Evolutionary conservation across 2,329 filamentous ascomycete species (phyloP).

Genomic region (Tolypocladium endophyticum): DNA sequence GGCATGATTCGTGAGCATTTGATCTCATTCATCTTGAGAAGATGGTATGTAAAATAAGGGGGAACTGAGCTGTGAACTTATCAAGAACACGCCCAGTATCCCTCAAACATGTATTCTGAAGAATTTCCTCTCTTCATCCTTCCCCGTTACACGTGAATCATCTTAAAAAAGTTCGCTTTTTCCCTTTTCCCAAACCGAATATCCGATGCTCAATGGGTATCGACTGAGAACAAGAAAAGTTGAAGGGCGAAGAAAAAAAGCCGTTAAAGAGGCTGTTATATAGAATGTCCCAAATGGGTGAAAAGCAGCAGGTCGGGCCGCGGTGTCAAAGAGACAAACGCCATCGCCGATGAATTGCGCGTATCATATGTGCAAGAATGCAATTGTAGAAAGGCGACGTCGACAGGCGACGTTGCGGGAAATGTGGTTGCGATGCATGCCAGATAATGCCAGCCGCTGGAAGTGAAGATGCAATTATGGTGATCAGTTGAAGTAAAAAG

Average conservation of each 20-base stretch:
- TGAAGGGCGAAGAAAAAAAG: conserved; percentile 3
- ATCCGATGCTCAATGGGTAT: conserved; percentile 10
- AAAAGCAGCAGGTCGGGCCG: neutral
- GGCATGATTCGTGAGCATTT: conserved; percentile 3
- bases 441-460: conserved; percentile 6
- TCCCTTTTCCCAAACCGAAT: neutral
- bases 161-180: conserved; percentile 2
- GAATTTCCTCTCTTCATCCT: neutral
- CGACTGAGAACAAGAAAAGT: conserved; percentile 6
- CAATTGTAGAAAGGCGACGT: neutral
- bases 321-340: conserved; percentile 16
- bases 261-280: neutral
- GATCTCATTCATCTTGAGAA: neutral
- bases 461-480: conserved; percentile 3
- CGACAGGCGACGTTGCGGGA: neutral
- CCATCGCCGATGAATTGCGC: conserved; percentile 19
- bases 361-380: conserved; percentile 14
- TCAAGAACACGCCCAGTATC: neutral
- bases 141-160: conserved; percentile 5
- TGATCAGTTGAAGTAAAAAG: neutral
- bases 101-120: neutral
- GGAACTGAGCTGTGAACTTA: neutral
- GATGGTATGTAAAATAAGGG: neutral
- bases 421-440: neutral
- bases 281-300: neutral